A percentile compares a stretch with the other conserved stretches of the same genome.
These are phyloP conservation scores for Epichloe uncinata DNA, from an alignment of 2,329 filamentous ascomycete species.

Conservation along the genomic window DNA sequence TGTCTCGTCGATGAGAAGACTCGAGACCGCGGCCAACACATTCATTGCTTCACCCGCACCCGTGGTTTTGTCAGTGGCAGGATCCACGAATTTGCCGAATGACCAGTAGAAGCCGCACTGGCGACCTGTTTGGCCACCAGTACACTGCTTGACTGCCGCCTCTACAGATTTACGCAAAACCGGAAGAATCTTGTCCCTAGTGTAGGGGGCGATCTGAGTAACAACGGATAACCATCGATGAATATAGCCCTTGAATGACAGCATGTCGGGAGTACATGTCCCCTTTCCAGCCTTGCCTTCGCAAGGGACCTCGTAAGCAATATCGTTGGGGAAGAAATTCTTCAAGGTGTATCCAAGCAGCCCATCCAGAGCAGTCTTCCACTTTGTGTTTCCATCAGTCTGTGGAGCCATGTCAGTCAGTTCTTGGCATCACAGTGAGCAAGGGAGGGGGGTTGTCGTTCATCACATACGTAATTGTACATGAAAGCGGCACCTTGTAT, in stretches of 20 bases:
- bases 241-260: conserved; percentile 59
- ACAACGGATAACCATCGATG: conserved; percentile 51
- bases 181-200: conserved; percentile 38
- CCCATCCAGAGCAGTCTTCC: conserved; percentile 41
- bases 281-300: conserved; percentile 39
- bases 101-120: conserved; percentile 54
- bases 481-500: conserved; percentile 52
- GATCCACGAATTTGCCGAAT: conserved; percentile 28
- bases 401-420: conserved; percentile 16
- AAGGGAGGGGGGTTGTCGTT: no score
- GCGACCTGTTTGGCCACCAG: conserved; percentile 41
- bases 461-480: conserved; percentile 45
- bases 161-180: conserved; percentile 43
- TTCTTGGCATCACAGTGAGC: neutral
- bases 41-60: conserved; percentile 48
- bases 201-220: conserved; percentile 46
- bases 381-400: conserved; percentile 39
- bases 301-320: conserved; percentile 56
- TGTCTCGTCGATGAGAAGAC: conserved; percentile 30
- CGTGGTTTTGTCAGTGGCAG: conserved; percentile 37
- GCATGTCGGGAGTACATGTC: conserved; percentile 58
- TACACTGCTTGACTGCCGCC: conserved; percentile 50
- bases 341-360: conserved; percentile 36
- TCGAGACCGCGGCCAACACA: conserved; percentile 40
- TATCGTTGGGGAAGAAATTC: conserved; percentile 42